phyloP scores from a whole-genome alignment of 371 early-diverging fungal species.

The Rhizopus arrhizus region DNA sequence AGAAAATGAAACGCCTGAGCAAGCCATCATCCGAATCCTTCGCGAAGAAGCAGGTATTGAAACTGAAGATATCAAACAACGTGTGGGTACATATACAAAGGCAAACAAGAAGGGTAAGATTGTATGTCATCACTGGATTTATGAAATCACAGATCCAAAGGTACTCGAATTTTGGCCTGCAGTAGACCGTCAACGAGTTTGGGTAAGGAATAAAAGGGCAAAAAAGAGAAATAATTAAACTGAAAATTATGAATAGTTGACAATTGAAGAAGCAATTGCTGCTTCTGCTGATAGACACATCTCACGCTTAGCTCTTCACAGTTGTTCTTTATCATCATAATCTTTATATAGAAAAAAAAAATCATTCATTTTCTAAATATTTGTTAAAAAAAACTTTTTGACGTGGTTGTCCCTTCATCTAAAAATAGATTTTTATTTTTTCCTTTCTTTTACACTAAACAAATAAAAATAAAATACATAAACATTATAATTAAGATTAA shows the following conservation, averaged over 20 bases:
- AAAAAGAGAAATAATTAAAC: not conserved
- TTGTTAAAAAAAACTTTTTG: too few relatives aligned
- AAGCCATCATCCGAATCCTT: slow-evolving; percentile 43
- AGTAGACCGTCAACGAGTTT: slow-evolving; percentile 40
- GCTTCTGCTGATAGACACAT: slow-evolving; percentile 45
- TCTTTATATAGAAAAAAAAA: not conserved
- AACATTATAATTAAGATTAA: too few relatives aligned
- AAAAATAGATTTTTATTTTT: not conserved
- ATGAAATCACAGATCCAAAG: slow-evolving; percentile 35
- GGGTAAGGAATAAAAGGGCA: slow-evolving; percentile 29
- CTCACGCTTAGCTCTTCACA: slow-evolving; percentile 43
- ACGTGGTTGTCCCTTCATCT: not conserved
- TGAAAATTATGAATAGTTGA: slow-evolving; percentile 23
- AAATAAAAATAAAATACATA: too few relatives aligned
- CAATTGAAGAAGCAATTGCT: slow-evolving; percentile 37
- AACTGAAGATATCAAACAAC: slow-evolving; percentile 17
- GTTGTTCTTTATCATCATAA: slow-evolving; percentile 23
- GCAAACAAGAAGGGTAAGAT: slow-evolving; percentile 53
- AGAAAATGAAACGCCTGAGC: slow-evolving; percentile 28
- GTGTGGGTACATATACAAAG: slow-evolving; percentile 46
- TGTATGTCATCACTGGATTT: slow-evolving; percentile 53
- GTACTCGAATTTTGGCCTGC: slow-evolving; percentile 37
- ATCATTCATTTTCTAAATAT: not conserved
- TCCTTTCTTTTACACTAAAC: too few relatives aligned
- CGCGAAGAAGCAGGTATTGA: slow-evolving; percentile 39